Evolutionary conservation across 179 eudicot genomes (phyloP), one percentile per base, ranked within the genome.

Genomic region (Beta macrorhiza): DNA sequence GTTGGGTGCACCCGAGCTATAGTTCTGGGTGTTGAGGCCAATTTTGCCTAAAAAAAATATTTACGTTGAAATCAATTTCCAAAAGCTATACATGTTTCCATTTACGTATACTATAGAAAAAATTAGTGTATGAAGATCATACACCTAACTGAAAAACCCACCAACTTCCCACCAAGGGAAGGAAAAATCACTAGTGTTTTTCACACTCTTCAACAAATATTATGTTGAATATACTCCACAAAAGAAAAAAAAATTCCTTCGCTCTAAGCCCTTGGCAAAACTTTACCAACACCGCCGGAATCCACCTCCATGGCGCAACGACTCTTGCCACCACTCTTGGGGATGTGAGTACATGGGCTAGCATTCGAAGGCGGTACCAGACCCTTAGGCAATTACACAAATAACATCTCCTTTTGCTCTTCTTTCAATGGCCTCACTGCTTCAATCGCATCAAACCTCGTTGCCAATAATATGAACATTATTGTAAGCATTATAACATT

Each of bases 341-440:
- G 82, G 22, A 79, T 79, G 79, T 22, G 10, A 12, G 85, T 83
- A 72, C 85, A 83, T 12, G 85, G 82, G 22, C 74, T 83, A 47
- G 82, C 20, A 2, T 12, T 59, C 1, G 85, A 74, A 70, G 72
- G 13, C 5, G 80, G n/a, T 17, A 6, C 61, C 6, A 25, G 47
- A 57, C 80, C 77, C 65, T 79, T 79, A 12, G 85, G 82, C 71
- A 83, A 68, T 32, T 83, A 83, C n/a, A 32, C 64, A 1, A 79
- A 79, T 0, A 75, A 75, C 75, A 83, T 70, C 79, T 10, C 29
- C 0, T 67, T 67, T 65, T 79, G 70, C 1, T 82, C 70, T 73
- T 79, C 79, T 20, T 75, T 67, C 58, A 79, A 63, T 49, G 71
- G 72, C 63, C 85, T 83, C 44, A 76, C 51, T 51, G 85, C 82